Base-by-base conservation (phyloP, 768 basidiomycete species). In the Pleurotus eryngii region DNA sequence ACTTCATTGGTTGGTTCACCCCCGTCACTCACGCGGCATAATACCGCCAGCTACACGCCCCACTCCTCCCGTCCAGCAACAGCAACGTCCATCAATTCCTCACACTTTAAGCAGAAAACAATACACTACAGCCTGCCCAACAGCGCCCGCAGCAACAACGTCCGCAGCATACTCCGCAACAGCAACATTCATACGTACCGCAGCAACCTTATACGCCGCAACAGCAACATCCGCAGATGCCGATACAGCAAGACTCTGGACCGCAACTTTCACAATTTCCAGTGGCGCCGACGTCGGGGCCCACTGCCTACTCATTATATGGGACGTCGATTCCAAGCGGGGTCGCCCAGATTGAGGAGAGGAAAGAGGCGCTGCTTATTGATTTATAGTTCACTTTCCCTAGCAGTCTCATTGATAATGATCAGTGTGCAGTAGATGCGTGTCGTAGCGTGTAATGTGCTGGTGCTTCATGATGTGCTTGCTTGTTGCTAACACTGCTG, bases 301-400 rank as follows among this genome's bases (percentile, higher is more conserved):
- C 89, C 1, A 82, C 85, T 65, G 53, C 74, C 4, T 83, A 79
- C 67, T 69, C 80, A 24, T 60, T 77, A 66, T 84, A 85, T 63
- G 73, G 69, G 7, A 68, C 81, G 4, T 73, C 84, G 15, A 73
- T 73, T 46, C 76, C 82, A 3, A 67, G 73, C 39, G 78, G 73
- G 5, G 67, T 81, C n/a, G 74, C 76, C 38, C 81, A 82, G 48
- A 77, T 80, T 58, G 85, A 87, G 59, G 81, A 87, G 65, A 81
- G 86, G 71, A 88, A 90, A 68, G 81, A 82, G 62, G 78, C 80
- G 38, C 63, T 81, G 63, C 72, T 83, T 68, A 83, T 83, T 70
- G 81, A 83, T 68, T 64, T 81, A 63, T 81, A 35, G 30, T 9
- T 11, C 9, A 9, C 11, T 9, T 35, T 11, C 30, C 30, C 30